phyloP scores from a whole-genome alignment of 495 filamentous ascomycete genomes.

The Penicillium diatomitis region DNA sequence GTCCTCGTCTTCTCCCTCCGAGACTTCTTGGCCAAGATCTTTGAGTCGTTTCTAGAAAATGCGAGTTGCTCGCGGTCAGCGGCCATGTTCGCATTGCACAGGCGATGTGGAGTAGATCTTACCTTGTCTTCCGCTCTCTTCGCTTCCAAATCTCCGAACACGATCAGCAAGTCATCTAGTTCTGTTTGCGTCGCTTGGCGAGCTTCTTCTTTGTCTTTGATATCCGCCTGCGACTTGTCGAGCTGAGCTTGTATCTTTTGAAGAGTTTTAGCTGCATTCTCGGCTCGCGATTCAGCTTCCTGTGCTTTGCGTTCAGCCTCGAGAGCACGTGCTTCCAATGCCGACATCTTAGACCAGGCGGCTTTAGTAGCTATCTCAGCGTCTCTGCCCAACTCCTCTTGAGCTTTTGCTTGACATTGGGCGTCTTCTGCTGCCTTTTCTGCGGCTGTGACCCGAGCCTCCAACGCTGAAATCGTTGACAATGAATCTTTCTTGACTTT shows the following conservation, averaged over 20 bases:
- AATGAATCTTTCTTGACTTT: slow-evolving; percentile 47
- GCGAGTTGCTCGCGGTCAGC: slow-evolving; percentile 12
- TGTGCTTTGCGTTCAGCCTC: slow-evolving; percentile 30
- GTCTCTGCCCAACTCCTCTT: slow-evolving; percentile 43
- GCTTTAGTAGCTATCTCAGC: slow-evolving; percentile 49
- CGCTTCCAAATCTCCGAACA: slow-evolving; percentile 84
- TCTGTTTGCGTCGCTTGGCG: slow-evolving; percentile 57
- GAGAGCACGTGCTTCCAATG: slow-evolving; percentile 37
- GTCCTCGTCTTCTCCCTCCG: slow-evolving; percentile 68
- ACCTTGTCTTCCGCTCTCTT: slow-evolving; percentile 77
- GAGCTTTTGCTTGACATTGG: slow-evolving; percentile 32
- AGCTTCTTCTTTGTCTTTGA: slow-evolving; percentile 52
- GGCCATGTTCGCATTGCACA: too few species aligned
- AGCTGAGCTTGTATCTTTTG: slow-evolving; percentile 15
- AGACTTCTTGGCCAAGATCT: slow-evolving; percentile 61
- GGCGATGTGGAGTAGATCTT: slow-evolving; percentile 9
- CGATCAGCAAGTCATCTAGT: slow-evolving; percentile 76
- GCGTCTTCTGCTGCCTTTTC: slow-evolving; percentile 32
- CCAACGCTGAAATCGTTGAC: slow-evolving; percentile 40
- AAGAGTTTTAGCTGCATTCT: slow-evolving; percentile 12
- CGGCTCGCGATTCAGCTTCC: slow-evolving; percentile 41
- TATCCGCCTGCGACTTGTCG: slow-evolving; percentile 19
- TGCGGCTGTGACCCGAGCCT: slow-evolving; percentile 36
- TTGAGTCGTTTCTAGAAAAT: slow-evolving; percentile 56
- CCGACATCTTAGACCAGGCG: slow-evolving; percentile 38